These are phyloP conservation scores for Fusarium luffae DNA, from an alignment of 2,329 filamentous ascomycete genomes.

Conservation along the genomic window DNA sequence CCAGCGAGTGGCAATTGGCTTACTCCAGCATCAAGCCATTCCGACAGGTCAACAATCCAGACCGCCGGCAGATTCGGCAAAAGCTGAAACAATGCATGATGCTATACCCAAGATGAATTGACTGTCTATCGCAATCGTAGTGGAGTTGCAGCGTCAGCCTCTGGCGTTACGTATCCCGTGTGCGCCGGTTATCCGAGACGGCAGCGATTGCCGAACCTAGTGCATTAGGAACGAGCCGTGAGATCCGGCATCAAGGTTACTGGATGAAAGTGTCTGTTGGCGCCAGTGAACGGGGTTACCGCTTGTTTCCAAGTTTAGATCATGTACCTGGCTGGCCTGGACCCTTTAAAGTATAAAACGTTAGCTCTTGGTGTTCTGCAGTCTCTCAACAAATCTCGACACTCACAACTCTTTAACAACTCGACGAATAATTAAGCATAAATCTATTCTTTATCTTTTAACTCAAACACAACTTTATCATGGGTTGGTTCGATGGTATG, in stretches of 20 bases:
- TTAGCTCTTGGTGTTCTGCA: background rate
- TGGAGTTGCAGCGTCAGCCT: slow-evolving; percentile 13
- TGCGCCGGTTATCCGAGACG: slow-evolving; percentile 38
- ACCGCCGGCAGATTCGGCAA: slow-evolving; percentile 25
- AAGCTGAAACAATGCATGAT: background rate
- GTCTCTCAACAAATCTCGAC: background rate
- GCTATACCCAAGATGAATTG: background rate
- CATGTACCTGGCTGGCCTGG: background rate
- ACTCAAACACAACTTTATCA: background rate
- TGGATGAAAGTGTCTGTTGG: background rate
- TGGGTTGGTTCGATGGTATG: slow-evolving; percentile 28
- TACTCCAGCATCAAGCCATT: background rate
- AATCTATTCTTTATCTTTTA: background rate
- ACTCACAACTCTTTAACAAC: background rate
- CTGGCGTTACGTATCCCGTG: slow-evolving; percentile 9
- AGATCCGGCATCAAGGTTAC: slow-evolving; percentile 23
- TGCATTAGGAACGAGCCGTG: slow-evolving; percentile 28
- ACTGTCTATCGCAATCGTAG: background rate
- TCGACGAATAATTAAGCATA: background rate
- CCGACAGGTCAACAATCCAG: background rate
- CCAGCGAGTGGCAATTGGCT: background rate
- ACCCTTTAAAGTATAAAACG: slow-evolving; percentile 21
- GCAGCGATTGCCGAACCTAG: slow-evolving; percentile 27
- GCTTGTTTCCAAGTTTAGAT: slow-evolving; percentile 13
- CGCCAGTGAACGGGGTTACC: background rate